phyloP scores from a whole-genome alignment of 1,284 basidiomycete genomes.

The Cystobasidiaceae sp. region DNA sequence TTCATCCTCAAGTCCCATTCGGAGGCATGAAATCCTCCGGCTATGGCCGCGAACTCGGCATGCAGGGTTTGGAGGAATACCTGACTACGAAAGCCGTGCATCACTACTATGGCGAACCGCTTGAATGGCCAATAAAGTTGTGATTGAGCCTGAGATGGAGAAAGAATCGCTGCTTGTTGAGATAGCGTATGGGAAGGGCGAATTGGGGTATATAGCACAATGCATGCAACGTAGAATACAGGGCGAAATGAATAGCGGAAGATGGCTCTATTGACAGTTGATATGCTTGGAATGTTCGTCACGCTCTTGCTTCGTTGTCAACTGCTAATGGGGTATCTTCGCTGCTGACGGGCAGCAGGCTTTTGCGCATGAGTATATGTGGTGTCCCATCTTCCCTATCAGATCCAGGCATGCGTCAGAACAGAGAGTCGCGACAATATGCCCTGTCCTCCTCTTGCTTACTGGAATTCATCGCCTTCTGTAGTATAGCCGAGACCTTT shows the following conservation, averaged over 20 bases:
- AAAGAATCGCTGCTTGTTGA: no score
- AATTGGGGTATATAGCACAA: no score
- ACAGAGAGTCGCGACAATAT: background rate
- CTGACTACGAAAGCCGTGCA: constrained; percentile 79
- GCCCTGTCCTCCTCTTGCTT: background rate
- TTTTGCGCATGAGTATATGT: constrained; percentile 28
- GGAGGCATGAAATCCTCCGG: constrained; percentile 85
- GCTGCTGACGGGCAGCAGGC: background rate
- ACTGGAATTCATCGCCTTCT: constrained; percentile 25
- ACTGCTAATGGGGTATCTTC: no score
- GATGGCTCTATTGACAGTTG: no score
- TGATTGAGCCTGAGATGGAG: background rate
- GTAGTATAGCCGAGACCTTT: constrained; percentile 12
- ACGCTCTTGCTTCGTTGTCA: no score
- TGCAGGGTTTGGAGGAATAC: constrained; percentile 73
- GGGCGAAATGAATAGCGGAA: no score
- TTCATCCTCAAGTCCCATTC: constrained; percentile 66
- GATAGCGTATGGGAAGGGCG: no score
- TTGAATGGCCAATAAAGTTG: constrained; percentile 59
- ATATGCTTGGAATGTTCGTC: no score
- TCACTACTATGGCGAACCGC: constrained; percentile 75
- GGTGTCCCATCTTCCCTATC: constrained; percentile 27
- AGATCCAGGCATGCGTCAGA: background rate
- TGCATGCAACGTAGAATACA: no score
- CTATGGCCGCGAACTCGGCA: constrained; percentile 74